These are phyloP conservation scores for Sphaerobolus stellatus DNA, from an alignment of 1,284 basidiomycete species.

Conservation along the genomic window DNA sequence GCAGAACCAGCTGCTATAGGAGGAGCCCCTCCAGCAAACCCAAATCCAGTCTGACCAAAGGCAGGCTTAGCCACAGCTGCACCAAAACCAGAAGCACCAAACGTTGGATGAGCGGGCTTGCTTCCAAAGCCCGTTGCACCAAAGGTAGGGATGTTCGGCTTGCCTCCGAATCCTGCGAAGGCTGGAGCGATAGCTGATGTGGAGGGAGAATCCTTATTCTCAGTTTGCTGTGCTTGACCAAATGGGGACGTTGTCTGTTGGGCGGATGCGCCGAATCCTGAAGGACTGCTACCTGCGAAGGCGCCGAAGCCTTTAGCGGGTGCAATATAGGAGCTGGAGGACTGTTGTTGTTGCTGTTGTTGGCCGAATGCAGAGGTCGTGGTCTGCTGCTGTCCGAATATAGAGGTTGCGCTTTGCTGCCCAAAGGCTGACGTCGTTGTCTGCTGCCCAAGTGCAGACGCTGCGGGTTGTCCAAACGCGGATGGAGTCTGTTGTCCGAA, in stretches of 20 bases:
- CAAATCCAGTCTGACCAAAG: constrained; percentile 29
- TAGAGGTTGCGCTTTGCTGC: too few relatives aligned
- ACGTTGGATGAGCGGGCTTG: constrained; percentile 2
- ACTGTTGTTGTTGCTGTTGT: too few relatives aligned
- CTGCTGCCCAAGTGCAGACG: too few relatives aligned
- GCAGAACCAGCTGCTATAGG: constrained; percentile 11
- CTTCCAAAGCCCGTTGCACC: constrained; percentile 17
- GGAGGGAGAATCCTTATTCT: too few relatives aligned
- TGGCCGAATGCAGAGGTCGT: too few relatives aligned
- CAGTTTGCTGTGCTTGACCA: too few relatives aligned
- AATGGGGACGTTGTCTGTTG: constrained; percentile 16
- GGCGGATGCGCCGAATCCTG: background rate
- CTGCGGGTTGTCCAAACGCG: constrained; percentile 19
- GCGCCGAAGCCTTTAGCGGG: constrained; percentile 16
- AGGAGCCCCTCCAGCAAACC: constrained; percentile 2
- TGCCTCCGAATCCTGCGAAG: constrained; percentile 4
- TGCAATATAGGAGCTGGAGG: constrained; percentile 1
- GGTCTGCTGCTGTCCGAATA: too few relatives aligned
- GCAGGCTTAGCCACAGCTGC: constrained; percentile 17
- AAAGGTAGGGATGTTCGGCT: constrained; percentile 19
- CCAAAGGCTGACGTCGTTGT: too few relatives aligned
- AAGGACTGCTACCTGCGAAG: background rate
- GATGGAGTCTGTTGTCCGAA: constrained; percentile 8
- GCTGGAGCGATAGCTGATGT: background rate
- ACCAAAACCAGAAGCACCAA: constrained; percentile 17